Conservation (phyloP, 768 basidiomycete species). For the Suillus americanus region DNA sequence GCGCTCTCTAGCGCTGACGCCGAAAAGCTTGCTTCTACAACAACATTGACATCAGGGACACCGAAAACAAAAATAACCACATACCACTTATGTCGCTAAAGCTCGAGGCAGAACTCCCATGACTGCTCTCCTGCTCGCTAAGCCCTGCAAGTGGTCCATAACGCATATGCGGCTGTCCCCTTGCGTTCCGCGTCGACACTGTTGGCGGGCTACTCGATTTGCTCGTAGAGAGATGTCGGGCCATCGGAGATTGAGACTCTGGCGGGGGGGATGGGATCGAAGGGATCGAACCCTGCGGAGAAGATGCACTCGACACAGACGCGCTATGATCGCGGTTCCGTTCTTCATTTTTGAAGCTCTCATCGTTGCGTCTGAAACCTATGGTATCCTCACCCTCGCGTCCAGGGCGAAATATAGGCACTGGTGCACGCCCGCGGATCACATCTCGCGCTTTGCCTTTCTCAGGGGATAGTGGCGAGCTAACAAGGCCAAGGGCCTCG, state of each 20-base stretch:
- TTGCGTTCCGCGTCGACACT: conserved; percentile 52
- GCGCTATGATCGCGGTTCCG: conserved; percentile 61
- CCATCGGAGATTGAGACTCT: conserved; percentile 52
- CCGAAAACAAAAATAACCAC: conserved; percentile 17
- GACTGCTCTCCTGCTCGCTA: conserved; percentile 60
- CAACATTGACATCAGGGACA: conserved; percentile 1
- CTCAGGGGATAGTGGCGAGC: conserved; percentile 30
- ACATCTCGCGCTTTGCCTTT: conserved; percentile 39
- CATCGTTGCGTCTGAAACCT: conserved; percentile 29
- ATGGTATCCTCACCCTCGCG: conserved; percentile 15
- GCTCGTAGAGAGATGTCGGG: conserved; percentile 48
- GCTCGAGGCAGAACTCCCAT: conserved; percentile 75
- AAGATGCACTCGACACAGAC: conserved; percentile 72
- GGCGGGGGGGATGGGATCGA: conserved; percentile 75
- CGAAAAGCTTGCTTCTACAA: conserved; percentile 68
- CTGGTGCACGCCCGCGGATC: conserved; percentile 43
- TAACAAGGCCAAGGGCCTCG: conserved; percentile 70
- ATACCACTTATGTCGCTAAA: conserved; percentile 86
- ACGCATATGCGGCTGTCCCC: conserved; percentile 49
- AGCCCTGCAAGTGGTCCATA: conserved; percentile 44
- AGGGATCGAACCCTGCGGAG: conserved; percentile 76
- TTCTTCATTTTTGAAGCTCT: conserved; percentile 40
- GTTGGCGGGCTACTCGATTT: conserved; percentile 66
- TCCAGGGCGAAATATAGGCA: conserved; percentile 13
- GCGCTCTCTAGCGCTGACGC: conserved; percentile 82